phyloP scores from a whole-genome alignment of 345 rosid genomes.

The Eucalyptus decipiens region DNA sequence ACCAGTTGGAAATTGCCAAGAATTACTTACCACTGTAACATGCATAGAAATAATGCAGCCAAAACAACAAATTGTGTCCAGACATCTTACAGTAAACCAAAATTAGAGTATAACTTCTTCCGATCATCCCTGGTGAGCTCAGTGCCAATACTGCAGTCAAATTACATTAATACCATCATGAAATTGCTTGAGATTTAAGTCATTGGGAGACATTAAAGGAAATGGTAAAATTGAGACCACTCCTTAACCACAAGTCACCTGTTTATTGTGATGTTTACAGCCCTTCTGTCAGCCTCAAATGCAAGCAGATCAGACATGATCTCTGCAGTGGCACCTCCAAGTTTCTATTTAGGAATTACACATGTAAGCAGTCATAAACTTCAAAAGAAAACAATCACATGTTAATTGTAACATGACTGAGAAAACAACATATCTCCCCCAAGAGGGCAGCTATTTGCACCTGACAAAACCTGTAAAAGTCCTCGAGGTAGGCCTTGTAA shows the following conservation, averaged over 20 bases:
- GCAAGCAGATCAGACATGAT: conserved; percentile 98
- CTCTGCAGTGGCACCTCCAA: conserved; percentile 97
- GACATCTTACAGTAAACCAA: conserved; percentile 78
- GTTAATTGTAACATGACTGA: neutral
- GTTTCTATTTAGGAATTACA: conserved; percentile 40
- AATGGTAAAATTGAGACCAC: neutral
- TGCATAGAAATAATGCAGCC: neutral
- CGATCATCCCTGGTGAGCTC: conserved; percentile 99
- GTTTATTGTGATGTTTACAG: conserved; percentile 89
- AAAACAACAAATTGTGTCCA: neutral
- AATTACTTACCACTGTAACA: neutral
- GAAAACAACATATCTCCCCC: neutral
- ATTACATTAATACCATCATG: neutral
- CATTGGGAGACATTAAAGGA: neutral
- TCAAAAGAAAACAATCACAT: neutral
- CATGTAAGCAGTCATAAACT: neutral
- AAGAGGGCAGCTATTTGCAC: conserved; percentile 18
- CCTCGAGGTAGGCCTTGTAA: conserved; percentile 96
- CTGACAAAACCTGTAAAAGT: conserved; percentile 93
- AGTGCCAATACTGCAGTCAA: conserved; percentile 77
- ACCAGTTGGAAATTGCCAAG: neutral
- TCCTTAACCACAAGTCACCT: conserved; percentile 24
- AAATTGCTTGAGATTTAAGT: neutral
- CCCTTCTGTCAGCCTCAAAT: conserved; percentile 97
- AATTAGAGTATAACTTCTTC: conserved; percentile 84